Evolutionary conservation across 2,329 filamentous ascomycete species (phyloP).

Genomic region (Sclerotinia sclerotiorum): DNA sequence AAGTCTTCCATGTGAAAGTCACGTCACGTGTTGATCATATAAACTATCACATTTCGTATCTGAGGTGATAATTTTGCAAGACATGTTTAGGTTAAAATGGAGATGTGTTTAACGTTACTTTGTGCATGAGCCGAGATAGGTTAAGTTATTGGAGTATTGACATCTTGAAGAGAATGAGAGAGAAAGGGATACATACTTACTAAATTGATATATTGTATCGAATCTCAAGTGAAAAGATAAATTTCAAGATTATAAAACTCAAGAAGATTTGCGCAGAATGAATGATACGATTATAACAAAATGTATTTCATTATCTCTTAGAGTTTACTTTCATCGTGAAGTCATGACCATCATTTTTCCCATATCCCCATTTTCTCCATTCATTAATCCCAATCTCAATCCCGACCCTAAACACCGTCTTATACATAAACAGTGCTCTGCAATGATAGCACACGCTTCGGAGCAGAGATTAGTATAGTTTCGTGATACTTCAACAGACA

Average conservation of each 20-base stretch:
- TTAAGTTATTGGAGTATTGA: too few relatives aligned
- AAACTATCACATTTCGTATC: constrained; percentile 12
- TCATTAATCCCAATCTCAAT: background rate
- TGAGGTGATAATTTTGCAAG: background rate
- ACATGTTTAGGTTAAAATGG: background rate
- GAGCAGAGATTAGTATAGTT: background rate
- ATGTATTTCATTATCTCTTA: background rate
- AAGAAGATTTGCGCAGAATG: background rate
- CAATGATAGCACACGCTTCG: background rate
- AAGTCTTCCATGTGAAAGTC: background rate
- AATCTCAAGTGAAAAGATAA: too few relatives aligned
- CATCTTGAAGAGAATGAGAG: too few relatives aligned
- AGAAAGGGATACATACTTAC: too few relatives aligned
- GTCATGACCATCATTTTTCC: constrained; percentile 2
- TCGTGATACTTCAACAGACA: background rate
- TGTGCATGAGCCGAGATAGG: background rate
- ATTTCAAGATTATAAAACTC: background rate
- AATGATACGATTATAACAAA: background rate
- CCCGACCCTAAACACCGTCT: background rate
- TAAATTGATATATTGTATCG: too few relatives aligned
- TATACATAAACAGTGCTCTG: too few relatives aligned
- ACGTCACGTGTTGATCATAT: background rate
- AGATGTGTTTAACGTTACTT: background rate
- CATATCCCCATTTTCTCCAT: background rate
- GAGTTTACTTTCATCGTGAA: background rate